Conservation (phyloP, 2,329 filamentous ascomycete genomes). For the Colletotrichum horii region DNA sequence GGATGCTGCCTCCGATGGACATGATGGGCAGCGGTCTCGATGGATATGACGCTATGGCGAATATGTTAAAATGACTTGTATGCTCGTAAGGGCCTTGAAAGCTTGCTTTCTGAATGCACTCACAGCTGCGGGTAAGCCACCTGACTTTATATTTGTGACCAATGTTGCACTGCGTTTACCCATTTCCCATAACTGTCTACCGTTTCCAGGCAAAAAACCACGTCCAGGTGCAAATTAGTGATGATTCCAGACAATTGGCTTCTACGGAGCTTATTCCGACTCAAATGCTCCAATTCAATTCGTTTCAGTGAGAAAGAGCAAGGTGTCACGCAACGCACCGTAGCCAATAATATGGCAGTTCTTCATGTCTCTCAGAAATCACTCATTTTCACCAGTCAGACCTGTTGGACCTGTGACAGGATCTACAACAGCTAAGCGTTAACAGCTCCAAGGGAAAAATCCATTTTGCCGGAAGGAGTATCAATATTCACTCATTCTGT, state of each 20-base stretch:
- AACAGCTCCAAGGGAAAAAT: neutral
- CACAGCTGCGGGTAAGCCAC: neutral
- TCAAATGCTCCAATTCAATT: neutral
- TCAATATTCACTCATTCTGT: neutral
- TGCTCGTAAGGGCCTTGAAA: too few species aligned
- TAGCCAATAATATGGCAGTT: accelerated
- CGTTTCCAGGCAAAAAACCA: too few species aligned
- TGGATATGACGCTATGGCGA: too few species aligned
- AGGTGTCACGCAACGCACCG: accelerated
- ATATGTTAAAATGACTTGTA: too few species aligned
- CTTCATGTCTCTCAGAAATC: neutral
- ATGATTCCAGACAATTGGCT: neutral
- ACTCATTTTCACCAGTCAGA: neutral
- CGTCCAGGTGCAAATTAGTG: too few species aligned
- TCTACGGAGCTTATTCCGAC: neutral
- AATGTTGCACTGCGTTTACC: too few species aligned
- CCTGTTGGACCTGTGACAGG: neutral
- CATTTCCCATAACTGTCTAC: too few species aligned
- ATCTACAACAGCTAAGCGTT: neutral
- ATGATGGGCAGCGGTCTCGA: neutral
- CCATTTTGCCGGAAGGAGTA: neutral
- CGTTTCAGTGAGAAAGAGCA: neutral
- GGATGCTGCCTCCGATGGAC: neutral
- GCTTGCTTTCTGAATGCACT: too few species aligned
- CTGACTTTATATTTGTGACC: neutral